Evolutionary conservation across 2,329 filamentous ascomycete species (phyloP).

Genomic region (Cercospora sesami): DNA sequence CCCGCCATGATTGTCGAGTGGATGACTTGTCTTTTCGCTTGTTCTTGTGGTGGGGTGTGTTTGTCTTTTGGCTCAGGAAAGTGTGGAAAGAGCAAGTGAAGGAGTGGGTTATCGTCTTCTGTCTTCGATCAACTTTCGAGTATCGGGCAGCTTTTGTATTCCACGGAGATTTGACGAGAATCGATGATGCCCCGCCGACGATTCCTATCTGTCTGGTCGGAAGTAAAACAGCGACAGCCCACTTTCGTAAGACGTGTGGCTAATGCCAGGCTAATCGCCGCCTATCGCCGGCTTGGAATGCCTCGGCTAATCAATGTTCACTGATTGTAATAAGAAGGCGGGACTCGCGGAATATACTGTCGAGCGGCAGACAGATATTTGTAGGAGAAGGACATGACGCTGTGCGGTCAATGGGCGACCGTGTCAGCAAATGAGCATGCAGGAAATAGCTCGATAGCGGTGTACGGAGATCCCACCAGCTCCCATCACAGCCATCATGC

Average conservation of each 20-base stretch:
- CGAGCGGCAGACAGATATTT: neutral
- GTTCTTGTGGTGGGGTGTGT: neutral
- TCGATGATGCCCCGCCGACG: neutral
- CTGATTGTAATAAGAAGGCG: neutral
- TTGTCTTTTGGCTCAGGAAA: neutral
- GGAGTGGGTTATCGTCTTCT: neutral
- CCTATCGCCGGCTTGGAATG: slow-evolving; percentile 1
- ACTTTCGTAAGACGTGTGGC: neutral
- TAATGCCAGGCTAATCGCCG: neutral
- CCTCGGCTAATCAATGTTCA: neutral
- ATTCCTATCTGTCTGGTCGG: neutral
- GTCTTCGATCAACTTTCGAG: neutral
- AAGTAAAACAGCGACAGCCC: neutral
- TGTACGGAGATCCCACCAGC: neutral
- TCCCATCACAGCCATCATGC: neutral
- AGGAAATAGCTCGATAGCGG: neutral
- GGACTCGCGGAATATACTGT: neutral
- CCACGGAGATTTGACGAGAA: neutral
- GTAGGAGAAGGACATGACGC: neutral
- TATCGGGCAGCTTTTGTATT: neutral
- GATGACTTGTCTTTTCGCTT: neutral
- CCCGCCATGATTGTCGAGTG: neutral
- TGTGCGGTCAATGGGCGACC: neutral
- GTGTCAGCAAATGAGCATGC: neutral
- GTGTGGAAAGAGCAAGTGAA: neutral